These are phyloP conservation scores for Glycine tomentella DNA, from an alignment of 306 rosid species.

Conservation along the genomic window DNA sequence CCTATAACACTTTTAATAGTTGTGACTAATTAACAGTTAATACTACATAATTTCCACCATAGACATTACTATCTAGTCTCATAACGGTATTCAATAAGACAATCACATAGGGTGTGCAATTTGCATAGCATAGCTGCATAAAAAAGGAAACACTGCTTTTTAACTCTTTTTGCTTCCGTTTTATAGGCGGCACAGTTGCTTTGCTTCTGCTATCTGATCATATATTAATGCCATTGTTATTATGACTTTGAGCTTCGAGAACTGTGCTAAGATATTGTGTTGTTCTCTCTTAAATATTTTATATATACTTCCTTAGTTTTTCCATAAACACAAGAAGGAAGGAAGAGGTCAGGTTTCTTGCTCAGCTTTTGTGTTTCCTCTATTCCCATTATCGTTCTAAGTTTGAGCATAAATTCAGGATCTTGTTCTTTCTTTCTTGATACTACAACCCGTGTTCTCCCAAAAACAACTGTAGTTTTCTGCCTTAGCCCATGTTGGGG, in stretches of 20 bases:
- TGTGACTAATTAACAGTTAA: constrained; percentile 16
- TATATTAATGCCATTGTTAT: constrained; percentile 65
- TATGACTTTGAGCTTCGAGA: constrained; percentile 69
- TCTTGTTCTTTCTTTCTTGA: constrained; percentile 50
- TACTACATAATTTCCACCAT: background rate
- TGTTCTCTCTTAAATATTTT: constrained; percentile 33
- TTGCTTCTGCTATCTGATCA: constrained; percentile 49
- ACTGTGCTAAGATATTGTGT: constrained; percentile 56
- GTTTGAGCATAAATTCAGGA: constrained; percentile 45
- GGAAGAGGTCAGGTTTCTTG: constrained; percentile 47
- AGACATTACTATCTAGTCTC: background rate
- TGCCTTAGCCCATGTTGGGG: constrained; percentile 33
- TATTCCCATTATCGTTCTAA: constrained; percentile 33
- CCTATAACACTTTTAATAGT: constrained; percentile 36
- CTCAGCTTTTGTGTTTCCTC: constrained; percentile 55
- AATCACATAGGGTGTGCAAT: constrained; percentile 41
- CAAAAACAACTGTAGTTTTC: constrained; percentile 39
- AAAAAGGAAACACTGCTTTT: constrained; percentile 52
- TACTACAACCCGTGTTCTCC: constrained; percentile 49
- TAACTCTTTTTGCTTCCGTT: constrained; percentile 58
- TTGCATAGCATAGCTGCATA: constrained; percentile 50
- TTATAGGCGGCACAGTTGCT: constrained; percentile 56
- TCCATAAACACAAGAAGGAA: constrained; percentile 57
- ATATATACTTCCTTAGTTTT: constrained; percentile 60
- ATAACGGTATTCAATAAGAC: constrained; percentile 31